Conservation (phyloP, 371 early-diverging fungal genomes). For the Mucor saturninus region DNA sequence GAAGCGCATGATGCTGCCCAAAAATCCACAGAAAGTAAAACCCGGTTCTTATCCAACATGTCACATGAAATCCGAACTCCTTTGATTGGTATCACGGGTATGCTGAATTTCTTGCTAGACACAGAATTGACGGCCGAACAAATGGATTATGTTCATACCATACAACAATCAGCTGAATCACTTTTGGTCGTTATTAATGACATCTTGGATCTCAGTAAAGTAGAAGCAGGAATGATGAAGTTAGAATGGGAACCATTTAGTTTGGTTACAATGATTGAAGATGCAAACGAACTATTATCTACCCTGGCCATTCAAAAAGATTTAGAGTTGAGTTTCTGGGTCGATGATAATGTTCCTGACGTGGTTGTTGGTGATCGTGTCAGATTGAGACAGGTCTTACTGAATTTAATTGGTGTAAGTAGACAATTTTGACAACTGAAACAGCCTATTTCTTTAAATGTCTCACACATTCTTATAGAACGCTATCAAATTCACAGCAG, state of each 20-base stretch:
- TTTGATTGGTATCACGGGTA: constrained; percentile 69
- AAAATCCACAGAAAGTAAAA: constrained; percentile 72
- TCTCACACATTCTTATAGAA: constrained; percentile 42
- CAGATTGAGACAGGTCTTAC: constrained; percentile 59
- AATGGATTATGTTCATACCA: constrained; percentile 68
- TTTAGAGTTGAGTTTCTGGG: constrained; percentile 63
- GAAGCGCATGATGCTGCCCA: constrained; percentile 73
- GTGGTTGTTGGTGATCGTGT: constrained; percentile 65
- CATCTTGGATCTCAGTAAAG: constrained; percentile 71
- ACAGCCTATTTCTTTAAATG: neutral
- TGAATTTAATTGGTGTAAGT: constrained; percentile 63
- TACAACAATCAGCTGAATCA: constrained; percentile 68
- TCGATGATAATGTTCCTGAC: constrained; percentile 64
- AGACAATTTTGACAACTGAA: neutral
- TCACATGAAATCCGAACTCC: constrained; percentile 75
- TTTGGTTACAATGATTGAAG: constrained; percentile 64
- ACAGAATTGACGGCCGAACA: constrained; percentile 68
- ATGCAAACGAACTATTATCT: constrained; percentile 64
- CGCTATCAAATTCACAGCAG: constrained; percentile 69
- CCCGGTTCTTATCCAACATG: constrained; percentile 71
- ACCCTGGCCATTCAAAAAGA: constrained; percentile 67
- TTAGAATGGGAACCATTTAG: constrained; percentile 69
- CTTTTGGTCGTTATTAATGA: constrained; percentile 72
- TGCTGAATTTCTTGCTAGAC: constrained; percentile 68
- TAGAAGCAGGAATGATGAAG: constrained; percentile 77